These are phyloP conservation scores for Phaeosphaeria sp. DNA, from an alignment of 2,329 filamentous ascomycete genomes.

Conservation along the genomic window DNA sequence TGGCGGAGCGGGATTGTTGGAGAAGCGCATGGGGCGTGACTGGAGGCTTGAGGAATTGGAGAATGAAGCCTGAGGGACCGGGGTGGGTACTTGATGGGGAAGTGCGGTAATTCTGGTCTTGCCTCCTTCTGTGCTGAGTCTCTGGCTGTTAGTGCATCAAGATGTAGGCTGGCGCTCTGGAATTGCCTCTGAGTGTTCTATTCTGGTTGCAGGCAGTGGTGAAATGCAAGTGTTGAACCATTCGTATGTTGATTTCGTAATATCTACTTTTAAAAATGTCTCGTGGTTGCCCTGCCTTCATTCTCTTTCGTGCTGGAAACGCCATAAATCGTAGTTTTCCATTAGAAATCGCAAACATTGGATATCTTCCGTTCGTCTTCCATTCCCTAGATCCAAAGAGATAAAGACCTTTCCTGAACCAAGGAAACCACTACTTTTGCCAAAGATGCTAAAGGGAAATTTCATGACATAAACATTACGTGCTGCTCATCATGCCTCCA, in stretches of 20 bases:
- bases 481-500: constrained; percentile 15
- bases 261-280: too few species aligned
- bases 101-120: not conserved
- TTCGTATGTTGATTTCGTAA: too few species aligned
- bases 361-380: not conserved
- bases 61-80: too few species aligned
- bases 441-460: not conserved
- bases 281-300: too few species aligned
- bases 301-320: not conserved
- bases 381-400: not conserved
- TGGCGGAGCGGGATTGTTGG: not conserved
- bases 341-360: not conserved
- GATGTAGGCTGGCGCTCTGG: too few species aligned
- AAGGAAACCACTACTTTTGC: not conserved
- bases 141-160: too few species aligned
- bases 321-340: not conserved
- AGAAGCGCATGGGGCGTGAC: not conserved
- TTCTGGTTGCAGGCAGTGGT: too few species aligned
- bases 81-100: not conserved
- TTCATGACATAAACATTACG: not conserved
- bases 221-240: too few species aligned
- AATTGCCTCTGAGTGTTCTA: too few species aligned
- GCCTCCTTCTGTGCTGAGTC: too few species aligned
- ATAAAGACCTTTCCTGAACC: constrained; percentile 1
- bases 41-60: too few species aligned